A percentile compares a stretch with the other conserved stretches of the same genome.
These are phyloP conservation scores for Aspergillus sp. DNA, from an alignment of 2,329 filamentous ascomycete species.

Conservation along the genomic window DNA sequence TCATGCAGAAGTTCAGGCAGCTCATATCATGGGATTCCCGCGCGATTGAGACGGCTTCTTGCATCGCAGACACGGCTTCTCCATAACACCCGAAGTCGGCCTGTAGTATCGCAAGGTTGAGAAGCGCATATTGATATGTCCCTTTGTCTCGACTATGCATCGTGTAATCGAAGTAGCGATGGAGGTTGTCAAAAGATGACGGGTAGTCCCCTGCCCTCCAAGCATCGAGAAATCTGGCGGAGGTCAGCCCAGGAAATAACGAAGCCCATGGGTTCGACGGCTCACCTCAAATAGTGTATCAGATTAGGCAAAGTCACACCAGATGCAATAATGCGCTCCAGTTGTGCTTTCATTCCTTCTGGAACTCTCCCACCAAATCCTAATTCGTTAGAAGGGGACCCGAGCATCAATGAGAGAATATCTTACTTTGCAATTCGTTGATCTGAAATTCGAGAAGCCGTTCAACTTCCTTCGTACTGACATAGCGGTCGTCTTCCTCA, in stretches of 20 bases:
- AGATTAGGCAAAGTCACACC: conserved; percentile 69
- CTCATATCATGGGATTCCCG: conserved; percentile 88
- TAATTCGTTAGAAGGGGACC: conserved; percentile 38
- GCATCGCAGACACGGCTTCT: conserved; percentile 90
- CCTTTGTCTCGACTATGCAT: conserved; percentile 80
- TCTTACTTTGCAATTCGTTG: conserved; percentile 74
- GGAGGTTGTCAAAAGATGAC: conserved; percentile 84
- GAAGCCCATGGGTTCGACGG: neutral
- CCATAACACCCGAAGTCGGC: conserved; percentile 90
- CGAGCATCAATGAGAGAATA: conserved; percentile 4
- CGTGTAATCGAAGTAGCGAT: conserved; percentile 96
- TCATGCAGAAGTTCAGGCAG: conserved; percentile 91
- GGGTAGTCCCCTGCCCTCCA: conserved; percentile 91
- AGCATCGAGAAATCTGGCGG: conserved; percentile 75
- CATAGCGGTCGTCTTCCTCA: conserved; percentile 42
- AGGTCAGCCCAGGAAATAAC: conserved; percentile 14
- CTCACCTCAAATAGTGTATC: conserved; percentile 71
- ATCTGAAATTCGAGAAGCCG: conserved; percentile 84
- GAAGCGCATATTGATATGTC: conserved; percentile 91
- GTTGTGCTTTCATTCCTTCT: conserved; percentile 67
- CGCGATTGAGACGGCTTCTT: conserved; percentile 92
- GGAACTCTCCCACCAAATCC: conserved; percentile 77
- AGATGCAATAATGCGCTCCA: conserved; percentile 67
- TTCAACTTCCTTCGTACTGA: conserved; percentile 79
- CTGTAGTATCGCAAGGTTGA: conserved; percentile 90